phyloP scores from a whole-genome alignment of 2,329 filamentous ascomycete species.

The Bipolaris gigantea region DNA sequence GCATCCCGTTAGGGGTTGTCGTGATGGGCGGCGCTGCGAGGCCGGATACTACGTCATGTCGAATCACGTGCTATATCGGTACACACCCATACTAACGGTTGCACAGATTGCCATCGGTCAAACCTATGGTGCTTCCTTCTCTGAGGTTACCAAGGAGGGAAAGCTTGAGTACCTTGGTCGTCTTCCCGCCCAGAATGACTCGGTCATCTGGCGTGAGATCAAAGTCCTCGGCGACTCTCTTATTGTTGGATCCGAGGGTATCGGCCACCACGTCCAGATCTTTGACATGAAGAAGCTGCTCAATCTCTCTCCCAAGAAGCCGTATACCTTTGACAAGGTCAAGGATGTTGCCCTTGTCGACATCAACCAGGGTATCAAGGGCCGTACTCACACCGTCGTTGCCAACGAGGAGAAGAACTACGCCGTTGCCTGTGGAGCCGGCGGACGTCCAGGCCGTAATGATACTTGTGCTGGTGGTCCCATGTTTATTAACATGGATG shows the following conservation, averaged over 20 bases:
- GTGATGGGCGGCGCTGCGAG: no score
- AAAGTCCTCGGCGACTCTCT: conserved; percentile 47
- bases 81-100: neutral
- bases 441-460: conserved; percentile 34
- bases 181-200: conserved; percentile 50
- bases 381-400: conserved; percentile 43
- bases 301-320: conserved; percentile 37
- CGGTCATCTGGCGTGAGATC: conserved; percentile 59
- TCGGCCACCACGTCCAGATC: conserved; percentile 60
- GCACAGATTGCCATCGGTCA: conserved; percentile 53
- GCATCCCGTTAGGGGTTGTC: no score
- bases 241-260: conserved; percentile 46
- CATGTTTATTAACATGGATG: conserved; percentile 61
- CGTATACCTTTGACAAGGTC: conserved; percentile 33
- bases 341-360: conserved; percentile 38
- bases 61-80: neutral
- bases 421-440: conserved; percentile 40
- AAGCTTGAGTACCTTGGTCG: conserved; percentile 58
- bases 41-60: no score
- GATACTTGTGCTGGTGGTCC: conserved; percentile 54
- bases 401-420: conserved; percentile 41
- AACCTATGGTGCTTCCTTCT: conserved; percentile 59
- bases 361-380: conserved; percentile 29
- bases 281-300: conserved; percentile 58
- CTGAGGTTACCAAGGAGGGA: conserved; percentile 53